Evolutionary conservation across 176 grass and related monocot genomes (phyloP).

Genomic region (Poa pratensis): DNA sequence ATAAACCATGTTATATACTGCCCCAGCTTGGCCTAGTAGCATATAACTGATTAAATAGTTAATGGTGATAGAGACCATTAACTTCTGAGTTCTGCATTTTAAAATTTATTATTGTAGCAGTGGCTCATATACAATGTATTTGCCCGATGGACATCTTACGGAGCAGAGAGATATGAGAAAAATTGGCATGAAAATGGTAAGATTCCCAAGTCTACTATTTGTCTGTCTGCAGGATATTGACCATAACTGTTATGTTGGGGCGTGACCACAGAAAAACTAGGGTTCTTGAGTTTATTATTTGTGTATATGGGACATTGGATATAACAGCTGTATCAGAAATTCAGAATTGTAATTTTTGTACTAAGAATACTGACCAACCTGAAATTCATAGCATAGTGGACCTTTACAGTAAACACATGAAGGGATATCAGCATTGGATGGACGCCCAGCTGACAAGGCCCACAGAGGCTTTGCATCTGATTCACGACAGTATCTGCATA

Average conservation of each 20-base stretch:
- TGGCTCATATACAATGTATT: neutral
- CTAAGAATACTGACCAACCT: constrained; percentile 58
- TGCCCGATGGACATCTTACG: neutral
- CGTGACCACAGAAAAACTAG: neutral
- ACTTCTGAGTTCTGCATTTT: neutral
- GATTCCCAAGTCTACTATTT: constrained; percentile 7
- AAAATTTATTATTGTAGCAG: neutral
- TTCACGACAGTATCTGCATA: constrained; percentile 80
- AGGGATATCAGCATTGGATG: constrained; percentile 66
- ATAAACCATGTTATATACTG: constrained; percentile 1
- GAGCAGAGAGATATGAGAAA: neutral
- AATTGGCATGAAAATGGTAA: neutral
- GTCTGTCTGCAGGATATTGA: neutral
- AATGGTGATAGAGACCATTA: neutral
- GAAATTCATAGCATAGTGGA: constrained; percentile 87
- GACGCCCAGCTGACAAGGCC: constrained; percentile 66
- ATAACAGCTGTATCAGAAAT: constrained; percentile 7
- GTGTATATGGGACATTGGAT: neutral
- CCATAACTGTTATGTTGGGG: constrained; percentile 16
- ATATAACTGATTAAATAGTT: constrained; percentile 26
- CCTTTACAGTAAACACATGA: constrained; percentile 77
- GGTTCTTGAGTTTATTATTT: constrained; percentile 4
- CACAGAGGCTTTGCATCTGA: constrained; percentile 79
- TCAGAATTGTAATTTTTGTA: neutral
- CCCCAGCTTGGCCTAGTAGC: constrained; percentile 4